These are phyloP conservation scores for Cocos nucifera DNA, from an alignment of 176 grass and related monocot genomes.

Conservation along the genomic window DNA sequence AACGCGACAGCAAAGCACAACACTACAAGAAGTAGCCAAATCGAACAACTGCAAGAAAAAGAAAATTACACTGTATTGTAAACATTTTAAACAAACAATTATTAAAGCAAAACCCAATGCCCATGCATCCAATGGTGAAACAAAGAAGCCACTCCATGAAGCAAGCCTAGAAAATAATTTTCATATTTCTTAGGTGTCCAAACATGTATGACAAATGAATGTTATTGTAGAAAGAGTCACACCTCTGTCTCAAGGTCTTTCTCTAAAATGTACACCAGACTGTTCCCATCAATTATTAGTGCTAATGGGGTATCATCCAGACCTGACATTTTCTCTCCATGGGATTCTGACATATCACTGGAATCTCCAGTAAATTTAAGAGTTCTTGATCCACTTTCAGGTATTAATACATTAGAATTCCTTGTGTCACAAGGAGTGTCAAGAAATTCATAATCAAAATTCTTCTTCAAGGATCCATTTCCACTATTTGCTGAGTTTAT, in stretches of 20 bases:
- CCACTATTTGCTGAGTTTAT: slow-evolving; percentile 44
- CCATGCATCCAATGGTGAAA: no score
- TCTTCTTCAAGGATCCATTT: slow-evolving; percentile 22
- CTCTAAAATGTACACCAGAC: slow-evolving; percentile 96
- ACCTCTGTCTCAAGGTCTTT: slow-evolving; percentile 97
- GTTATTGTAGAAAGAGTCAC: slow-evolving; percentile 7
- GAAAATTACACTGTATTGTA: not conserved
- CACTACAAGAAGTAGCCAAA: slow-evolving; percentile 86
- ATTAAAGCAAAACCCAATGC: no score
- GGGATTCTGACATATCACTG: slow-evolving; percentile 25
- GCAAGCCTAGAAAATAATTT: no score
- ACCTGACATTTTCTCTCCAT: slow-evolving; percentile 22
- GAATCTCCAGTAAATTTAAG: slow-evolving; percentile 32
- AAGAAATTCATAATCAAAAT: slow-evolving; percentile 23
- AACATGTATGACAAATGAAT: no score
- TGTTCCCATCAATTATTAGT: slow-evolving; percentile 94
- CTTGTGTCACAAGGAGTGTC: slow-evolving; percentile 28
- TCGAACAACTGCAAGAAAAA: slow-evolving; percentile 76
- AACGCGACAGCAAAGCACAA: slow-evolving; percentile 97
- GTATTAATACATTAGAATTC: slow-evolving; percentile 31
- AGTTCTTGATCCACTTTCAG: slow-evolving; percentile 32
- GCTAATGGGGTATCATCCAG: slow-evolving; percentile 46
- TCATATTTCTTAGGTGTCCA: no score
- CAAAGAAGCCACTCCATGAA: no score
- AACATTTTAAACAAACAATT: no score